Conservation (phyloP, 306 rosid genomes). For the Pachyrhizus erosus region DNA sequence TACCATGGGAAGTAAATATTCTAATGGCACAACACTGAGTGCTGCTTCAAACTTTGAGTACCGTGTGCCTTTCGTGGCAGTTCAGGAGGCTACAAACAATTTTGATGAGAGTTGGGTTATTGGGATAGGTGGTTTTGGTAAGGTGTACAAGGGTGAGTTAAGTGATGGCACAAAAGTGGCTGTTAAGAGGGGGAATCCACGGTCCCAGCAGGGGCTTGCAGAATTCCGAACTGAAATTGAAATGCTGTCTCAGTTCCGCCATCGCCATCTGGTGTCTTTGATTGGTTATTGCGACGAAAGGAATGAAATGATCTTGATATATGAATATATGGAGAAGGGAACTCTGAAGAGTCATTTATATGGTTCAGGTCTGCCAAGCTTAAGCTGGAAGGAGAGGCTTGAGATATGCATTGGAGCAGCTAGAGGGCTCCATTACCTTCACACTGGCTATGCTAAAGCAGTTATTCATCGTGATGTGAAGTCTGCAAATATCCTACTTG, state of each 20-base stretch:
- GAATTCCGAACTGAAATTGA: constrained; percentile 89
- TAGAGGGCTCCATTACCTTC: constrained; percentile 94
- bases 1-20: constrained; percentile 83
- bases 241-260: constrained; percentile 93
- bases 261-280: constrained; percentile 88
- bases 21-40: constrained; percentile 70
- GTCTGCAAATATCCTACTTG: constrained; percentile 88
- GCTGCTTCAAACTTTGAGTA: constrained; percentile 66
- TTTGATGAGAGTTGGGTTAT: constrained; percentile 87
- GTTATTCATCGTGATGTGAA: constrained; percentile 93
- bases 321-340: constrained; percentile 93
- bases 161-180: constrained; percentile 85
- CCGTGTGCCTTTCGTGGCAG: constrained; percentile 68
- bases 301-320: constrained; percentile 89
- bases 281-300: constrained; percentile 91
- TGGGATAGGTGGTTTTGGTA: constrained; percentile 87
- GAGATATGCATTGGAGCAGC: constrained; percentile 93
- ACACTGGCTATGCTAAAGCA: constrained; percentile 88
- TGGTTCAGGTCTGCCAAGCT: constrained; percentile 70
- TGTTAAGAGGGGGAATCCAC: constrained; percentile 86
- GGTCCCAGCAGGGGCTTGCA: constrained; percentile 83
- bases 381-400: constrained; percentile 89
- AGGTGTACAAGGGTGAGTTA: constrained; percentile 80
- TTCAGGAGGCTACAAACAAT: constrained; percentile 79
- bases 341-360: constrained; percentile 90